These are phyloP conservation scores for Lactuca saligna DNA, from an alignment of 129 eudicot genomes.

Conservation along the genomic window DNA sequence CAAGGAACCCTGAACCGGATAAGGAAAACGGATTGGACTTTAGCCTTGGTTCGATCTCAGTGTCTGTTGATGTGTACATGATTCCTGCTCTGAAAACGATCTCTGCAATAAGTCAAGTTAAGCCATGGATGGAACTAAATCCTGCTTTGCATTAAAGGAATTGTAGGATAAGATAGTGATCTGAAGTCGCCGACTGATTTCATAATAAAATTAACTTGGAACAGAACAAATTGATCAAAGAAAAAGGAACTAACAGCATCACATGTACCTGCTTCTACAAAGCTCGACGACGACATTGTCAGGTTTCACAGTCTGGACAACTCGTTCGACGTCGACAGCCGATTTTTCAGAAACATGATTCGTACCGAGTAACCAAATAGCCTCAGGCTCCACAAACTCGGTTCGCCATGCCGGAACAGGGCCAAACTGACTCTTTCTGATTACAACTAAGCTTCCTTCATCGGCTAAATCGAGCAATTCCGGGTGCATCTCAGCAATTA, in stretches of 20 bases:
- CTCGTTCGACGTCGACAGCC: constrained; percentile 73
- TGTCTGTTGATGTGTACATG: constrained; percentile 73
- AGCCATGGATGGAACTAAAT: constrained; percentile 49
- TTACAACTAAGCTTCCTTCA: constrained; percentile 57
- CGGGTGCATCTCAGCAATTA: constrained; percentile 61
- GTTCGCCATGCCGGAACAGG: constrained; percentile 87
- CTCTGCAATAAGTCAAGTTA: constrained; percentile 82
- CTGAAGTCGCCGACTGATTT: constrained; percentile 2
- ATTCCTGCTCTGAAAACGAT: constrained; percentile 93
- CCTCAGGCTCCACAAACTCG: constrained; percentile 88
- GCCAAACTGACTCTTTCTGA: constrained; percentile 71
- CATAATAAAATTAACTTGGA: background rate
- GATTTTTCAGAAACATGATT: constrained; percentile 63
- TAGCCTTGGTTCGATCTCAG: constrained; percentile 40
- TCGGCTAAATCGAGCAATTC: constrained; percentile 75
- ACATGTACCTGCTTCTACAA: constrained; percentile 90
- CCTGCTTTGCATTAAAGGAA: background rate
- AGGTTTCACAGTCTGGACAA: constrained; percentile 61
- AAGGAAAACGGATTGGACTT: constrained; percentile 72
- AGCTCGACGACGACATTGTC: constrained; percentile 97
- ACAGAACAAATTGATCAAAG: background rate
- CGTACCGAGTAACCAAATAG: constrained; percentile 88
- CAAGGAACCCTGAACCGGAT: constrained; percentile 75
- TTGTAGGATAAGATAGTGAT: background rate
- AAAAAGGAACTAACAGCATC: constrained; percentile 19